A percentile compares a stretch with the other conserved stretches of the same genome.
phyloP scores from a whole-genome alignment of 2,329 filamentous ascomycete genomes.

The Cladosporium oxysporum region DNA sequence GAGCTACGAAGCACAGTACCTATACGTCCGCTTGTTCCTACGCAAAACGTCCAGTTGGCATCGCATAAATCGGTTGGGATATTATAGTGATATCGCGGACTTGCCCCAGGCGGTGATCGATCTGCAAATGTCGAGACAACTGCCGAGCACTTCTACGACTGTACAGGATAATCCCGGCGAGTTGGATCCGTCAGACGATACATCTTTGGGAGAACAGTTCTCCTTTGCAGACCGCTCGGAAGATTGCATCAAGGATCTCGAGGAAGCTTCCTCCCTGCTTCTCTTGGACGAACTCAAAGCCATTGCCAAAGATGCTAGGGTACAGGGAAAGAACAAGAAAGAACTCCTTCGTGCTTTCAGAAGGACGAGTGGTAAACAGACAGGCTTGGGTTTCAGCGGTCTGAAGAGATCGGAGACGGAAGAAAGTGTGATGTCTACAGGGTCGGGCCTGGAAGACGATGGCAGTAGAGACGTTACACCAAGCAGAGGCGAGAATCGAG shows the following conservation, averaged over 20 bases:
- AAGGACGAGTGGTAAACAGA: slow-evolving; percentile 72
- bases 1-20: slow-evolving; percentile 83
- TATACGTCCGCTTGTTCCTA: slow-evolving; percentile 93
- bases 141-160: slow-evolving; percentile 53
- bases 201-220: slow-evolving; percentile 59
- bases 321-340: slow-evolving; percentile 83
- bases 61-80: slow-evolving; percentile 73
- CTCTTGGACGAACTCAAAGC: slow-evolving; percentile 84
- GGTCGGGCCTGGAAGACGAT: slow-evolving; percentile 35
- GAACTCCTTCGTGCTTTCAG: slow-evolving; percentile 75
- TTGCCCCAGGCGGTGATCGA: slow-evolving; percentile 64
- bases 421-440: slow-evolving; percentile 54
- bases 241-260: slow-evolving; percentile 70
- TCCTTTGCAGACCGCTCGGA: slow-evolving; percentile 79
- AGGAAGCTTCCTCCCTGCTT: slow-evolving; percentile 80
- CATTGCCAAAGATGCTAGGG: slow-evolving; percentile 81
- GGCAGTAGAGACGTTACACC: slow-evolving; percentile 43
- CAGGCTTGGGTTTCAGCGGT: slow-evolving; percentile 69
- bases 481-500: slow-evolving; percentile 59
- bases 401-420: slow-evolving; percentile 65
- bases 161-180: slow-evolving; percentile 50
- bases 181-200: slow-evolving; percentile 49
- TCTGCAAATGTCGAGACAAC: slow-evolving; percentile 59
- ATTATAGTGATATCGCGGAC: slow-evolving; percentile 80
- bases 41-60: slow-evolving; percentile 93